phyloP scores from a whole-genome alignment of 805 yeast species.

The Yamadazyma sp. region DNA sequence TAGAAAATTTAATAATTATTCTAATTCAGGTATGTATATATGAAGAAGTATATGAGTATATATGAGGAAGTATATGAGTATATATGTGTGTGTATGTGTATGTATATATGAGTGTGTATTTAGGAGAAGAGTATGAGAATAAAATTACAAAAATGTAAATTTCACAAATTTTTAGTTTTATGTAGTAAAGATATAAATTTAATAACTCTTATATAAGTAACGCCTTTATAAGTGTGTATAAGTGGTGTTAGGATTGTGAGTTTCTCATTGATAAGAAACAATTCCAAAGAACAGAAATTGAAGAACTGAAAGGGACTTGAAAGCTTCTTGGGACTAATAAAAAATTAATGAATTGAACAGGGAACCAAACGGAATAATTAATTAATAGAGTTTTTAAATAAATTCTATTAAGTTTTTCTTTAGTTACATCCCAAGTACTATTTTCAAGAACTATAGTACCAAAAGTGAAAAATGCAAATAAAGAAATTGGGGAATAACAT shows the following conservation, averaged over 20 bases:
- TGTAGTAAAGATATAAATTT: background rate
- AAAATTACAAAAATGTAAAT: background rate
- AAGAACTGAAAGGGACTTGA: slow-evolving; percentile 91
- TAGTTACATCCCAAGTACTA: slow-evolving; percentile 63
- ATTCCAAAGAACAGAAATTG: slow-evolving; percentile 88
- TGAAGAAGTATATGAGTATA: too few relatives aligned
- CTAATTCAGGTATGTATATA: slow-evolving; percentile 29
- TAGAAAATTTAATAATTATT: slow-evolving; percentile 22
- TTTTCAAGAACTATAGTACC: slow-evolving; percentile 78
- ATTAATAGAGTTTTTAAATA: slow-evolving; percentile 65
- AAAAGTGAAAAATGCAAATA: slow-evolving; percentile 77
- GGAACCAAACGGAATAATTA: slow-evolving; percentile 77
- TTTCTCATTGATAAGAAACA: slow-evolving; percentile 84
- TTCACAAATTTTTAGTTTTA: too few relatives aligned
- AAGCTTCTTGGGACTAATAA: slow-evolving; percentile 63
- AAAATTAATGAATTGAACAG: slow-evolving; percentile 75
- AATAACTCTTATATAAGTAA: background rate
- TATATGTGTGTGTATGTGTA: too few relatives aligned
- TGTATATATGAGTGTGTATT: too few relatives aligned
- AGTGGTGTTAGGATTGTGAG: too few relatives aligned
- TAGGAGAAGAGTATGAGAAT: background rate
- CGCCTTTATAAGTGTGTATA: too few relatives aligned
- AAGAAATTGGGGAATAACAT: slow-evolving; percentile 82
- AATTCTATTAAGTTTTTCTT: slow-evolving; percentile 60
- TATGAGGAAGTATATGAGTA: too few relatives aligned